These are phyloP conservation scores for Pseudonitzschia pungens DNA, from an alignment of 108 stramenopile genomes.

Conservation along the genomic window DNA sequence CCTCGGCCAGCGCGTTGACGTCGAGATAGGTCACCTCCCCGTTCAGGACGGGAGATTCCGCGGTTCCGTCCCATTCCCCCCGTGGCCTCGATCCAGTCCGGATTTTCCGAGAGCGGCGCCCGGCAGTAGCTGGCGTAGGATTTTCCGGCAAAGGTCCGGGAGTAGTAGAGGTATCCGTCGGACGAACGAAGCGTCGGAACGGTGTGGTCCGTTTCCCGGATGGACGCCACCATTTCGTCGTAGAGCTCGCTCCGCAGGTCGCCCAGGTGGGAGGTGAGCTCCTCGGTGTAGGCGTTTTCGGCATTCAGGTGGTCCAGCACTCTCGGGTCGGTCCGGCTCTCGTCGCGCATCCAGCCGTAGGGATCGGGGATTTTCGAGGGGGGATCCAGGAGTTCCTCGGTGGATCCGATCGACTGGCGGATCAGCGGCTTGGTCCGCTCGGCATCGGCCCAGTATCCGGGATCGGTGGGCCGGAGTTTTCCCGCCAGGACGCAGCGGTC, in stretches of 20 bases:
- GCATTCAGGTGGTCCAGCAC: conserved; percentile 74
- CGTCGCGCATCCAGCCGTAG: conserved; percentile 93
- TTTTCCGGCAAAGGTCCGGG: conserved; percentile 87
- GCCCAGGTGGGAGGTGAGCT: conserved; percentile 62
- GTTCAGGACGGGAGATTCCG: conserved; percentile 58
- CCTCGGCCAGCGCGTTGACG: conserved; percentile 79
- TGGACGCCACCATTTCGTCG: conserved; percentile 65
- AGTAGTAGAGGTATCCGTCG: conserved; percentile 74
- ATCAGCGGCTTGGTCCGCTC: conserved; percentile 5
- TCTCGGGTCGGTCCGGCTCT: conserved; percentile 64
- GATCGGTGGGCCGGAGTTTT: conserved; percentile 26
- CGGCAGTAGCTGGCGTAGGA: conserved; percentile 86
- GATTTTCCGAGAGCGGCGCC: conserved; percentile 41
- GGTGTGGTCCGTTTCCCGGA: conserved; percentile 87
- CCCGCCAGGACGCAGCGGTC: conserved; percentile 66
- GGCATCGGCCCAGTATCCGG: conserved; percentile 7
- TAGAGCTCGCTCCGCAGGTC: conserved; percentile 66
- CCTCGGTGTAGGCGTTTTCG: conserved; percentile 85
- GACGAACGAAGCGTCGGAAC: conserved; percentile 60
- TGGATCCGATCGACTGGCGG: conserved; percentile 67
- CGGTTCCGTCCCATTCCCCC: conserved; percentile 58
- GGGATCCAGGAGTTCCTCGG: conserved; percentile 70
- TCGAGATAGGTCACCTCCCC: conserved; percentile 85
- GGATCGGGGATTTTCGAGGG: conserved; percentile 71
- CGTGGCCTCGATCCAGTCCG: conserved; percentile 13